Conservation (phyloP, 2,329 filamentous ascomycete species). For the Ophiocordyceps sinensis region DNA sequence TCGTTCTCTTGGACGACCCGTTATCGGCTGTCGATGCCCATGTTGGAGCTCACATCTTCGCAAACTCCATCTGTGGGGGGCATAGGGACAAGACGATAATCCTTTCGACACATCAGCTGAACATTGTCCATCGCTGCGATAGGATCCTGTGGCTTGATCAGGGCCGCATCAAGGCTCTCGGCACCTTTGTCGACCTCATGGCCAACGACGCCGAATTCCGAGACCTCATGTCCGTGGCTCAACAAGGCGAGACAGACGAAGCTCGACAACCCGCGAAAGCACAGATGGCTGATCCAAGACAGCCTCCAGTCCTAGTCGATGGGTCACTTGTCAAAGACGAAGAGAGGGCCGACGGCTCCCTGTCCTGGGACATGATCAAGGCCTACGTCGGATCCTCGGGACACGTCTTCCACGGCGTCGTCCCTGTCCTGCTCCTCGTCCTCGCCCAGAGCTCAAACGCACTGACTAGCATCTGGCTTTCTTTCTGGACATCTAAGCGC, state of each 20-base stretch:
- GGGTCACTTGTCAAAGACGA: no score
- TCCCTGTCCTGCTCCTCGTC: conserved; percentile 48
- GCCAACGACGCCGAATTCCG: conserved; percentile 35
- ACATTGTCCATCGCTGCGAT: conserved; percentile 82
- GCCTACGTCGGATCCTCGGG: conserved; percentile 67
- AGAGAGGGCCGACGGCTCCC: no score
- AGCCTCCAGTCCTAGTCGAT: no score
- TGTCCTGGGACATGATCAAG: conserved; percentile 66
- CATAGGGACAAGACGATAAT: conserved; percentile 81
- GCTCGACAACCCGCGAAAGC: no score
- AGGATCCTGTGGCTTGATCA: conserved; percentile 87
- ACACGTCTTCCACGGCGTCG: conserved; percentile 50
- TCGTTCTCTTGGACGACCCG: conserved; percentile 56
- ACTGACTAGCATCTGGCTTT: conserved; percentile 78
- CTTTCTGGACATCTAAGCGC: conserved; percentile 78
- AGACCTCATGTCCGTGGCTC: no score
- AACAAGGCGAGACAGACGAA: no score
- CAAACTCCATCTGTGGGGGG: conserved; percentile 82
- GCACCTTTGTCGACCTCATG: conserved; percentile 85
- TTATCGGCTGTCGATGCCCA: conserved; percentile 56
- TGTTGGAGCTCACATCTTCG: conserved; percentile 67
- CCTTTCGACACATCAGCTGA: conserved; percentile 87
- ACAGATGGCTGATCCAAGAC: no score
- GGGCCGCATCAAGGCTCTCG: conserved; percentile 69
- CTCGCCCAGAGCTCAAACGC: conserved; percentile 76